Evolutionary conservation across 73 alveolate genomes (phyloP), one percentile per base, ranked within the genome.

Genomic region (Blepharisma japonicum): DNA sequence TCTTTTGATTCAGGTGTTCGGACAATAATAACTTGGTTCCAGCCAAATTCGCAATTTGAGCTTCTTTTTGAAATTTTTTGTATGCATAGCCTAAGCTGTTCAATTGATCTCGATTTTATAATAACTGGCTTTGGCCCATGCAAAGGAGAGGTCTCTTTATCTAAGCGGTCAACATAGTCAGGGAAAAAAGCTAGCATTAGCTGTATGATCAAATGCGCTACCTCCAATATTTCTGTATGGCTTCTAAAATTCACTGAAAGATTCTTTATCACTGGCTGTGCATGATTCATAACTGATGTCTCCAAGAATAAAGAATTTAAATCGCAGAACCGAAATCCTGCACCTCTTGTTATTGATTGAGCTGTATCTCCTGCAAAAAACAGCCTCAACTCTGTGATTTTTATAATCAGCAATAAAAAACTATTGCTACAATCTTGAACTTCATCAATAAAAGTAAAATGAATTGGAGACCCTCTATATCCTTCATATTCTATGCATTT

Each of bases 311-410:
- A 48, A 45, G 81, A 66, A 45, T 83, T 87, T 61, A 92, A 66
- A 68, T 92, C 98, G 23, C 74, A 50, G 74, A 92, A 92, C 56
- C 94, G 80, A 56, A 92, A 90, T 25, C 96, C 96, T 20, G 90
- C 98, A 7, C 98, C 98, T 80, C 82, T 89, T 8, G 98, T 96
- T 8, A 92, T 90, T 20, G 93, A 89, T 45, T 92, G 82, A 38
- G 98, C 96, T 25, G 98, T 87, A 68, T 92, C 98, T 46, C 98
- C 98, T 21, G 93, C 78, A 53, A 92, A 90, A 85, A 92, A 92
- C 18, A 92, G 85, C 20, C 84, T 91, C 51, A 68, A 71, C 55
- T 86, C 83, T 6, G 95, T 90, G 6, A 89, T 68, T 48, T 71
- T 56, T 25, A 90, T 72, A 7, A 92, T 55, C 20, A 90, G 79